A percentile compares a stretch with the other conserved stretches of the same genome.
phyloP scores from a whole-genome alignment of 306 rosid genomes.

The Quercus cerris region DNA sequence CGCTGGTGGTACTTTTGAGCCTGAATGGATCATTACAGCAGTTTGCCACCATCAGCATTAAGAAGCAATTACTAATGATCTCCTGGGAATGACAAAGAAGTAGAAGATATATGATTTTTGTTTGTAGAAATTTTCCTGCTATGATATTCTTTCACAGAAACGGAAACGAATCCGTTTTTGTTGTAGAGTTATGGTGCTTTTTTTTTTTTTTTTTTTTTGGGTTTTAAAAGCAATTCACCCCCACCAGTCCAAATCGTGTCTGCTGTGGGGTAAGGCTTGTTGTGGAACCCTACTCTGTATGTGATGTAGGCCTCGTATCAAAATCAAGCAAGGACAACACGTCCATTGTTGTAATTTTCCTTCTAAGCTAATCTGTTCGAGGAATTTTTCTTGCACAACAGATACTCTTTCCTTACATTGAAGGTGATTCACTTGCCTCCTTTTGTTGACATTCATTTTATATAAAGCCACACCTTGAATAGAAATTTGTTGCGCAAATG shows the following conservation, averaged over 20 bases:
- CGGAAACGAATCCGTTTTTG: conserved; percentile 28
- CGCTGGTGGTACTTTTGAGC: conserved; percentile 23
- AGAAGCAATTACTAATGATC: background rate
- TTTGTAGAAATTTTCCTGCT: conserved; percentile 29
- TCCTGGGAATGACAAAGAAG: conserved; percentile 23
- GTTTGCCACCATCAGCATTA: conserved; percentile 26
- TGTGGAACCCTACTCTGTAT: background rate
- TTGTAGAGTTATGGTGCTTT: conserved; percentile 41
- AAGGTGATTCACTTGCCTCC: background rate
- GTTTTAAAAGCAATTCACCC: background rate
- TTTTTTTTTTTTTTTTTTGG: background rate
- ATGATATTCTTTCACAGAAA: conserved; percentile 38
- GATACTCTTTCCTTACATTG: background rate
- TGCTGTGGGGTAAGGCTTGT: conserved; percentile 9
- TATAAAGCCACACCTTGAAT: no score
- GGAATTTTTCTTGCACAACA: background rate
- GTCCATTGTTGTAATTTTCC: background rate
- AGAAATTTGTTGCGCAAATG: no score
- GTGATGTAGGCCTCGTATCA: conserved; percentile 9
- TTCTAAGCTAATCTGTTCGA: background rate
- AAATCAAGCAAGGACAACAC: background rate
- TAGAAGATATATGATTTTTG: conserved; percentile 25
- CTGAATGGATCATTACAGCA: conserved; percentile 32
- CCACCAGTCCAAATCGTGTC: background rate
- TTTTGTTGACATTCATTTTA: no score